Evolutionary conservation across 208 protist genomes (phyloP).

Genomic region (Crithidia expoeki): DNA sequence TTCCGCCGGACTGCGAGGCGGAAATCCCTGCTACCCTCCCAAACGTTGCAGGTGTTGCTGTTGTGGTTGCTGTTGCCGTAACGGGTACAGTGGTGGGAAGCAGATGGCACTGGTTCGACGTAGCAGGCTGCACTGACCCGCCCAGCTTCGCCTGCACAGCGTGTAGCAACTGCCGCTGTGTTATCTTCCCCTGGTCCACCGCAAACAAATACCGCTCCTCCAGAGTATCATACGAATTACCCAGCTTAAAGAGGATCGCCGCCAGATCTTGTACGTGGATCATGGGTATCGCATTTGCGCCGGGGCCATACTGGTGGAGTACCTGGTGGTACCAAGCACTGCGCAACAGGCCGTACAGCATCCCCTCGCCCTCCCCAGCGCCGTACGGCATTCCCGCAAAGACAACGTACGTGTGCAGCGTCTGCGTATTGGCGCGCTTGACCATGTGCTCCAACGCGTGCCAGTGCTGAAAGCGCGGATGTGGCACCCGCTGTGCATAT

Average conservation of each 20-base stretch:
- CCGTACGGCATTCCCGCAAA: slow-evolving; percentile 93
- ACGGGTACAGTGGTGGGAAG: not conserved
- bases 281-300: slow-evolving; percentile 89
- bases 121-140: slow-evolving; percentile 41
- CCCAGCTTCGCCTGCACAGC: slow-evolving; percentile 66
- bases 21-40: no score
- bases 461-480: slow-evolving; percentile 86
- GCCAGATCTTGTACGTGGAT: slow-evolving; percentile 94
- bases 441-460: slow-evolving; percentile 87
- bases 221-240: slow-evolving; percentile 72
- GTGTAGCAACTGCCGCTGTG: slow-evolving; percentile 75
- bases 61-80: not conserved
- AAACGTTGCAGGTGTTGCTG: not conserved
- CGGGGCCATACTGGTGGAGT: slow-evolving; percentile 78
- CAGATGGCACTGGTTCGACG: not conserved
- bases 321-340: slow-evolving; percentile 75
- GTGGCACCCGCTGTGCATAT: slow-evolving; percentile 83
- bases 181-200: slow-evolving; percentile 89
- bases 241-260: slow-evolving; percentile 68
- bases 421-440: slow-evolving; percentile 89
- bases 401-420: slow-evolving; percentile 91
- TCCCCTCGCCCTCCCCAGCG: slow-evolving; percentile 67
- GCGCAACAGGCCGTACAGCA: slow-evolving; percentile 64
- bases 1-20: no score
- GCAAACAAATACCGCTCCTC: slow-evolving; percentile 92